Evolutionary conservation across 768 basidiomycete species (phyloP), one percentile per base, ranked within the genome.

Genomic region (Atractiella rhizophila): DNA sequence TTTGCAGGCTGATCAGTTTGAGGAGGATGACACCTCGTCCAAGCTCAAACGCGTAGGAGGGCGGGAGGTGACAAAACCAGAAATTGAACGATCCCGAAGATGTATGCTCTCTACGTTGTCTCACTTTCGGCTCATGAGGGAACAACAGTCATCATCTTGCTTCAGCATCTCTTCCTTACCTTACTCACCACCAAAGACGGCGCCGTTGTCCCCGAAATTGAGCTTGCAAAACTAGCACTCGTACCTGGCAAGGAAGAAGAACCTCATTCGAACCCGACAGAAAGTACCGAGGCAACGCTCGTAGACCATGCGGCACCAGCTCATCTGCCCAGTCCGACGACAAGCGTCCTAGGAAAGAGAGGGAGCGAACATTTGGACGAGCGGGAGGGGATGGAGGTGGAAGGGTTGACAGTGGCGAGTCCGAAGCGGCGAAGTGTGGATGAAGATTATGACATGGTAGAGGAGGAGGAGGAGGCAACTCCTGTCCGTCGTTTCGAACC

Each of bases 181-280:
- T 65, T 91, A 28, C 75, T 81, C 50, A 69, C 67, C 47, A 66
- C 68, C 41, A 67, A 72, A 33, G 57, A 62, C 2, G 59, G 71
- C 5, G 66, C 81, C 12, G 71, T 91, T 15, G 81, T 79, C 0
- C 83, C 83, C 0, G 73, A 73, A 3, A 61, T 80, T 33, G 80
- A 88, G 51, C 65, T 91, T 16, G 83, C 83, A 6, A 83, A 91
- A 54, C 68, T 88, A 18, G 85, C 83, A 0, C 68, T 91, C 16
- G 74, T 86, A 26, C 83, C 83, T 5, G 76, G 78, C 3, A 71
- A 79, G 52, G 82, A 85, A 46, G 83, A 86, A 56, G 76, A 80
- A 35, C 31, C 16, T 47, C 40, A 34, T 33, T n/a, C 19, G 1
- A 25, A 35, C 5, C 28, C 39, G 5, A 8, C 39, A 13, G 29